Evolutionary conservation across 805 yeast genomes (phyloP), one percentile per base, ranked within the genome.

Genomic region (Zygotorulaspora sp.): DNA sequence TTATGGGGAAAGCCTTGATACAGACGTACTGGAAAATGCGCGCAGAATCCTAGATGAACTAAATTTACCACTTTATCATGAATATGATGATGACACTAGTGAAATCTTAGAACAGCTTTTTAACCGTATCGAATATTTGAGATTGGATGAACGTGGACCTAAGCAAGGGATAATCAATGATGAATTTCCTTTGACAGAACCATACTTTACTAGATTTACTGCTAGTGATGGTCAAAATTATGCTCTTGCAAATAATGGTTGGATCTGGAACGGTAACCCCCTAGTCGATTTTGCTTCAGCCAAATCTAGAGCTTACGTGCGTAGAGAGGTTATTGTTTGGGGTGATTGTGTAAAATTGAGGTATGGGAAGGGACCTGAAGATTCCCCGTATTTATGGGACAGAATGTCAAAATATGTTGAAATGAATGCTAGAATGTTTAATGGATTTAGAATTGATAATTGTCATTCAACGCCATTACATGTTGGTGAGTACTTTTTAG

Each of bases 181-280:
- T 3, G 50, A 66, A 3, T 55, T 64, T 3, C 95, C 96, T 0
- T 67, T 90, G 25, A 75, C 84, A 2, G 97, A 90, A 61, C 79
- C 89, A 4, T 90, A 90, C 61, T 90, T 92, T 60, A 87, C 97
- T 2, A 68, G 88, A 41, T 77, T 89, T 49, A 57, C 49, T 2
- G 59, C 63, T 0, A 55, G 55, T 2, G 67, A 68, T 32, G 90
- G 88, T 2, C 68, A 72, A 25, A 65, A 71, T 1, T 80, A 79
- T 66, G 80, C 84, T 6, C 66, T 90, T 42, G 97, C 96, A 3
- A 92, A 92, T 57, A 90, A 92, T 55, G 98, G 98, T 32, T 90
- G 97, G 97, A 87, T 92, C 40, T 90, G 98, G 98, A 89, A 86
- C 36, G 97, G 96, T 8, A 80, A 90, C 49, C 97, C 97, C 2